These are phyloP conservation scores for Hypoxylon sp. DNA, from an alignment of 2,329 filamentous ascomycete genomes.

Conservation along the genomic window DNA sequence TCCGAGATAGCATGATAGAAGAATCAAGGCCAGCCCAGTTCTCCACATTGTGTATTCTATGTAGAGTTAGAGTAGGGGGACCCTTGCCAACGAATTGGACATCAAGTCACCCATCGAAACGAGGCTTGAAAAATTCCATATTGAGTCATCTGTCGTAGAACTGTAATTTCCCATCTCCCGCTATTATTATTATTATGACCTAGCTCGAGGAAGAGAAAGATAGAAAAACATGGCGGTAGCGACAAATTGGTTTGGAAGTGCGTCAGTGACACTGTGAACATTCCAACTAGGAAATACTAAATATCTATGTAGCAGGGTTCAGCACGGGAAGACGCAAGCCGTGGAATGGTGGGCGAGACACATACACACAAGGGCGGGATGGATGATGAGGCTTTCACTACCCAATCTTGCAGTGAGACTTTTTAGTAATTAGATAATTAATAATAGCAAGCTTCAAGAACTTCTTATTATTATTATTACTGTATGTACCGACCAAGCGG, in stretches of 20 bases:
- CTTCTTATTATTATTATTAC: no score
- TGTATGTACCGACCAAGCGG: no score
- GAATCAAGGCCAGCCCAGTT: slow-evolving; percentile 5
- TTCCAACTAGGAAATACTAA: slow-evolving; percentile 24
- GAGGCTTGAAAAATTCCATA: slow-evolving; percentile 22
- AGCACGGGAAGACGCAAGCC: slow-evolving; percentile 14
- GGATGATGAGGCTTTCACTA: slow-evolving; percentile 32
- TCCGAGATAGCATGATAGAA: no score
- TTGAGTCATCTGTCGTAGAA: slow-evolving; percentile 35
- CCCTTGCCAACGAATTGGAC: slow-evolving; percentile 12
- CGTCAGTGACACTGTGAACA: slow-evolving; percentile 35
- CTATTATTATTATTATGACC: no score
- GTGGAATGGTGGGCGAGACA: slow-evolving; percentile 29
- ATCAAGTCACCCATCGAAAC: slow-evolving; percentile 5
- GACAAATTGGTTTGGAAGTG: slow-evolving; percentile 31
- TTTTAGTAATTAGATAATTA: no score
- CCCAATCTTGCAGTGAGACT: slow-evolving; percentile 27
- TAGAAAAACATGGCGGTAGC: no score
- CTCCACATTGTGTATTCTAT: slow-evolving; percentile 11
- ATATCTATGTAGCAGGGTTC: slow-evolving; percentile 7
- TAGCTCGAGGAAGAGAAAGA: slow-evolving; percentile 5
- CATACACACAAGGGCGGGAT: slow-evolving; percentile 8
- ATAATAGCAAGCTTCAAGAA: no score
- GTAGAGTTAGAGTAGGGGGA: slow-evolving; percentile 10
- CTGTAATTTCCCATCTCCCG: slow-evolving; percentile 30